Percentiles rank a stretch among this genome's conserved stretches.
Conservation (phyloP, 495 filamentous ascomycete genomes). For the Neurospora sp. region DNA sequence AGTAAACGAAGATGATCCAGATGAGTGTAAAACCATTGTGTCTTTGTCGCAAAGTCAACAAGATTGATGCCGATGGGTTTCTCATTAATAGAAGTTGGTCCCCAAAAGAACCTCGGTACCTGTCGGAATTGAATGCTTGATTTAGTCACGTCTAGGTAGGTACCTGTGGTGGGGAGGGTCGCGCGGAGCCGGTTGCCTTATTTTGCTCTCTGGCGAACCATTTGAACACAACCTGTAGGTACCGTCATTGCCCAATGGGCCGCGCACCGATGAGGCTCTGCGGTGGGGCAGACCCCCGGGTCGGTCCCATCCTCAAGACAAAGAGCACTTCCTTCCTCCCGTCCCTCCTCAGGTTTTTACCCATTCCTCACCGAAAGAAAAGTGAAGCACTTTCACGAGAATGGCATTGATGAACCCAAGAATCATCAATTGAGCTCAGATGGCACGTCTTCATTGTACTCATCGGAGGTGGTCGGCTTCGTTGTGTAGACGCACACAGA, state of each 20-base stretch:
- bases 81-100: background rate
- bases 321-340: background rate
- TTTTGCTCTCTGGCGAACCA: too few species aligned
- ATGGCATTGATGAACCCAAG: background rate
- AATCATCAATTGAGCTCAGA: background rate
- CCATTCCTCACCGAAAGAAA: background rate
- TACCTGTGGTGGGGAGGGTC: too few species aligned
- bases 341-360: background rate
- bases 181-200: too few species aligned
- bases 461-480: background rate
- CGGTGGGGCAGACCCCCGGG: too few species aligned
- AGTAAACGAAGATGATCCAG: background rate
- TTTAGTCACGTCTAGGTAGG: too few species aligned
- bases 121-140: too few species aligned
- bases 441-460: background rate
- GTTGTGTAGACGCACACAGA: background rate
- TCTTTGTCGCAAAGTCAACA: too few species aligned
- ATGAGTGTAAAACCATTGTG: background rate
- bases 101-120: too few species aligned
- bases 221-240: too few species aligned
- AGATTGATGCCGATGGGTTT: background rate
- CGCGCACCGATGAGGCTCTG: background rate
- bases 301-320: background rate
- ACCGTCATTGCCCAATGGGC: too few species aligned
- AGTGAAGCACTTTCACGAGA: background rate